Percentiles rank a stretch among this genome's conserved stretches.
phyloP scores from a whole-genome alignment of 2,329 filamentous ascomycete species.

The Fusarium sp. region DNA sequence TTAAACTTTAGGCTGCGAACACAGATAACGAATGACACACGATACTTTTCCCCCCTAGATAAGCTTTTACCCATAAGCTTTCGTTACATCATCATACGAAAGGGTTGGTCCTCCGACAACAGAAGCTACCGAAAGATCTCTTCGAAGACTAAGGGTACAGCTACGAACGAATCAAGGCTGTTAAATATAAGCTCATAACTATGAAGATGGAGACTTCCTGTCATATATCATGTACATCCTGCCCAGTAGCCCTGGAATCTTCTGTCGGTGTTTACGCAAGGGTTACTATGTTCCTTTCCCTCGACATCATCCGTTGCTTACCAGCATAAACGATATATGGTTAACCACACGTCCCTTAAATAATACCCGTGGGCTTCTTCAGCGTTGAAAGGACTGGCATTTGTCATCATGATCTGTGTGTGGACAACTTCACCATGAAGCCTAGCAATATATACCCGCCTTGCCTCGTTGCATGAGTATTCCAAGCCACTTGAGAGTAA shows the following conservation, averaged over 20 bases:
- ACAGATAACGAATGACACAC: no score
- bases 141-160: background rate
- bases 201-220: rapidly evolving
- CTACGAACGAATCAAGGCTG: background rate
- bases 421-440: background rate
- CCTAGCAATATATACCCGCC: background rate
- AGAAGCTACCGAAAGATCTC: background rate
- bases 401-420: background rate
- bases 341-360: no score
- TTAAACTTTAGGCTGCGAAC: no score
- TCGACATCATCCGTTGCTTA: background rate
- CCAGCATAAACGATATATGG: background rate
- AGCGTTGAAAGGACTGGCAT: background rate
- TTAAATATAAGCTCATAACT: background rate
- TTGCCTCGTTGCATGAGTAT: background rate
- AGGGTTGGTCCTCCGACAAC: no score
- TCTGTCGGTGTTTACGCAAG: background rate
- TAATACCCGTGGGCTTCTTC: background rate
- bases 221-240: background rate
- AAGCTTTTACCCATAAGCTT: no score
- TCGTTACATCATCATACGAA: background rate
- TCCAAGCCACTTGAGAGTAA: background rate
- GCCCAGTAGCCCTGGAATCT: background rate
- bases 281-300: no score
- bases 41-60: rapidly evolving